These are phyloP conservation scores for Marchantia paleacea DNA, from an alignment of 225 moss, liverwort and hornwort genomes.

Conservation along the genomic window DNA sequence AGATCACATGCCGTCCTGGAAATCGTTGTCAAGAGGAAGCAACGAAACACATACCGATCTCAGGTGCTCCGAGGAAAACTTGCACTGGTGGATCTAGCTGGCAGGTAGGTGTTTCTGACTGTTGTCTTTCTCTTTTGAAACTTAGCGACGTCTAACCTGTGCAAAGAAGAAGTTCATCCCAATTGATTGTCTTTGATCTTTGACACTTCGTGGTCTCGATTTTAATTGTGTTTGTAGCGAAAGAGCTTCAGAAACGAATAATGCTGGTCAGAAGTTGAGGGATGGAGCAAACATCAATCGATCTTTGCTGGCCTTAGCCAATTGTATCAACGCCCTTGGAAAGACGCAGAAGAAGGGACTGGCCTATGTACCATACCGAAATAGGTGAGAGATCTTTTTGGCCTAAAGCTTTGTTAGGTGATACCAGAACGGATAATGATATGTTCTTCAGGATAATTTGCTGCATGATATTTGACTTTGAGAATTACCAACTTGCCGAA, in stretches of 20 bases:
- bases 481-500: no score
- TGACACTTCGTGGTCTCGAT: not conserved
- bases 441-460: not conserved
- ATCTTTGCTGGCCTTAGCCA: constrained; percentile 74
- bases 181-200: not conserved
- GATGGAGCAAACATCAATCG: constrained; percentile 87
- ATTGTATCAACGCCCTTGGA: constrained; percentile 87
- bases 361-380: constrained; percentile 85
- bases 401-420: not conserved
- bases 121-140: not conserved
- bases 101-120: constrained; percentile 44
- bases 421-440: not conserved
- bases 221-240: constrained; percentile 45
- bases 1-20: constrained; percentile 86
- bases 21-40: constrained; percentile 76
- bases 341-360: constrained; percentile 89
- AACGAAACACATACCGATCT: constrained; percentile 68
- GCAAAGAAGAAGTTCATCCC: not conserved
- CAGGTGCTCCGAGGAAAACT: constrained; percentile 74
- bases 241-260: constrained; percentile 86
- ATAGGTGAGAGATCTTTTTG: constrained; percentile 42
- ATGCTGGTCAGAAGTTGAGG: constrained; percentile 76
- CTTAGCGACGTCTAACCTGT: constrained; percentile 1
- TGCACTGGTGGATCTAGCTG: constrained; percentile 80
- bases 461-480: no score